Conservation (phyloP, 768 basidiomycete species). For the Macrolepiota dolichaula region DNA sequence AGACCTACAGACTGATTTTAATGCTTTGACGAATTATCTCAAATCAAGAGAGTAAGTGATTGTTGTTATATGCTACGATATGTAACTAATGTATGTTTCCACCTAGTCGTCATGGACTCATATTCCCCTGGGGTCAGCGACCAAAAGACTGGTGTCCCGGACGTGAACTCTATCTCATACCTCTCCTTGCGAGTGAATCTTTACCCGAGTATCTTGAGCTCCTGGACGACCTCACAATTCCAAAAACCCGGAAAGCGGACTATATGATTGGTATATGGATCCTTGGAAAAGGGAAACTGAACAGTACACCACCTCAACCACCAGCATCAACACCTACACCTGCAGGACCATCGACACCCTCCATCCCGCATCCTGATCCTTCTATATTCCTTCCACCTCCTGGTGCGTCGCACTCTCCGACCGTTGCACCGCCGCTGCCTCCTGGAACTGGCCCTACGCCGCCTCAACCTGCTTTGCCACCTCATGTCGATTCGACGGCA, state of each 20-base stretch:
- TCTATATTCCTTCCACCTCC: slow-evolving; percentile 11
- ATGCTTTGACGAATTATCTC: slow-evolving; percentile 62
- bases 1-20: slow-evolving; percentile 47
- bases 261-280: slow-evolving; percentile 83
- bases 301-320: slow-evolving; percentile 33
- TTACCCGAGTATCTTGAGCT: slow-evolving; percentile 86
- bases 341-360: slow-evolving; percentile 18
- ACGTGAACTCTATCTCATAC: slow-evolving; percentile 85
- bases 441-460: slow-evolving; percentile 13
- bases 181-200: slow-evolving; percentile 58
- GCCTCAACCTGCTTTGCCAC: slow-evolving; percentile 17
- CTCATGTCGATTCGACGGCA: slow-evolving; percentile 32
- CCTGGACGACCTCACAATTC: slow-evolving; percentile 70
- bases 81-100: slow-evolving; percentile 13
- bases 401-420: neutral
- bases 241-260: slow-evolving; percentile 57
- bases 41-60: slow-evolving; percentile 62
- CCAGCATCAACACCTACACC: slow-evolving; percentile 12
- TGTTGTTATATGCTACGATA: neutral
- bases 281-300: slow-evolving; percentile 77
- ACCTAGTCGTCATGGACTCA: slow-evolving; percentile 75
- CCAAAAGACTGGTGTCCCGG: slow-evolving; percentile 75
- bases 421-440: slow-evolving; percentile 2
- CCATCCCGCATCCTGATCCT: slow-evolving; percentile 13
- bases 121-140: slow-evolving; percentile 81